Conservation (phyloP, 805 yeast species). For the Kurtzmaniella cleridarum region DNA sequence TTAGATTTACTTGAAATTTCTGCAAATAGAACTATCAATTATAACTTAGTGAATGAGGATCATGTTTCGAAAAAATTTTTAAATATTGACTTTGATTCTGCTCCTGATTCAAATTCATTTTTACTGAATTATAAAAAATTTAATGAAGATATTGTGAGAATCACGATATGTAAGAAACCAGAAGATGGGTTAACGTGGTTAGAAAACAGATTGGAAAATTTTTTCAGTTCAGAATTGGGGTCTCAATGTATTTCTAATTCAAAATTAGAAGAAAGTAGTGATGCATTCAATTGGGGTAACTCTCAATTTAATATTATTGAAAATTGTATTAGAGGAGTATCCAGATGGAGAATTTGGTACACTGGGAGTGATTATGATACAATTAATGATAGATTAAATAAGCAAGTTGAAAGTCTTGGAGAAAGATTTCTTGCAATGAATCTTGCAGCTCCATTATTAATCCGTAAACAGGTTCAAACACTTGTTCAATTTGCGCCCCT, state of each 20-base stretch:
- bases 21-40: constrained; percentile 73
- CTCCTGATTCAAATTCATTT: constrained; percentile 72
- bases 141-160: constrained; percentile 85
- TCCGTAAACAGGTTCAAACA: constrained; percentile 84
- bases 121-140: constrained; percentile 74
- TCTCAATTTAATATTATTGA: constrained; percentile 85
- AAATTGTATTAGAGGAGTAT: constrained; percentile 84
- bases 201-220: constrained; percentile 62
- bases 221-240: constrained; percentile 70
- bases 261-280: constrained; percentile 50
- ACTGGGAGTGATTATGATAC: constrained; percentile 48
- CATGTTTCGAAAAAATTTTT: constrained; percentile 60
- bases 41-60: constrained; percentile 61
- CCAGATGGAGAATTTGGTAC: constrained; percentile 95
- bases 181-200: constrained; percentile 80
- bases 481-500: constrained; percentile 91
- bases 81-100: constrained; percentile 84
- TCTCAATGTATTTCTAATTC: constrained; percentile 52
- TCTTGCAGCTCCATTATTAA: constrained; percentile 71
- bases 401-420: constrained; percentile 63
- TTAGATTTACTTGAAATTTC: constrained; percentile 71
- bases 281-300: constrained; percentile 69
- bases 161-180: constrained; percentile 81
- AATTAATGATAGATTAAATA: constrained; percentile 46
- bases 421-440: constrained; percentile 70